Evolutionary conservation across 495 filamentous ascomycete genomes (phyloP), one percentile per base, ranked within the genome.

Genomic region (Cairneyella variabilis): DNA sequence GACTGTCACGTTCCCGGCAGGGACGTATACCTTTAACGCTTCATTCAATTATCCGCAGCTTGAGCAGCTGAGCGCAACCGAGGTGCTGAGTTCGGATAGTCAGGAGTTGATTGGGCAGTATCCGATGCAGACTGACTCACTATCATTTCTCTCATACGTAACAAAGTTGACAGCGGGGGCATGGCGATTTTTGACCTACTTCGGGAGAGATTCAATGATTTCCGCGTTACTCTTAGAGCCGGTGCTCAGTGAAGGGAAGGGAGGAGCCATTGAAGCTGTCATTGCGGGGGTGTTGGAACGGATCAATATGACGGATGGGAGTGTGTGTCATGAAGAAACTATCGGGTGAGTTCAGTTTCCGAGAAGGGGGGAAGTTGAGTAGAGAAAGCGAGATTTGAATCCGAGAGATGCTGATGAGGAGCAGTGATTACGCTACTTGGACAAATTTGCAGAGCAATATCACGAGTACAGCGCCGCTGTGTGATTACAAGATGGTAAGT

Each of bases 131-230:
- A 70, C 74, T 1, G 68, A 65, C 3, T 79, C 82, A 0, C 71
- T 84, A 3, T 74, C 82, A 0, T 85, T 86, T 61, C 56, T 86
- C 20, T 84, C 83, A 3, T 86, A 83, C 61, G 78, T 69, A 0
- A 70, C 74, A 16, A 86, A 86, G 48, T 63, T 86, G 6, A 67
- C 83, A 1, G 82, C 83, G 9, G 82, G 82, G 14, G 78, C 79
- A n/a, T 86, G 83, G 83, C 68, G 81, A 11, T 86, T 84, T 52
- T 60, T 86, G 48, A 86, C 81, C 0, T 86, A 86, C 53, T 86
- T 85, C 65, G 83, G 83, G 2, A 75, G 83, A 3, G 83, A 86
- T 56, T 79, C 75, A 37, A 80, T 86, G 69, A 81, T 86, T 43
- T 73, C 78, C 0, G 63, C 75, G 21, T 69, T 86, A 10, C 67